phyloP scores from a whole-genome alignment of 257 asterid species.

The Catharanthus roseus region DNA sequence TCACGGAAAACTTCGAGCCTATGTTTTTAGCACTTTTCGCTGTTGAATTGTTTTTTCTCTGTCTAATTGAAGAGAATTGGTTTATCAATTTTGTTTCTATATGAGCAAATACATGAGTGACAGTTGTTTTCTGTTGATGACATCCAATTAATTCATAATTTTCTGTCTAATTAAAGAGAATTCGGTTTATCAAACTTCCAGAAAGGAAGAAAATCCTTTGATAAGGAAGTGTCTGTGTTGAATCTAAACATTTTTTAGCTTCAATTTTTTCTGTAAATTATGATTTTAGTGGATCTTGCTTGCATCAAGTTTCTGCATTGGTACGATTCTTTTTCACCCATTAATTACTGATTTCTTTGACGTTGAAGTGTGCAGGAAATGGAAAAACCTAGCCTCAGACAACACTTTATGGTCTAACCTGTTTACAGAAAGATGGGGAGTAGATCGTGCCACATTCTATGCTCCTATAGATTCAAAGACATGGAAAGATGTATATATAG shows the following conservation, averaged over 20 bases:
- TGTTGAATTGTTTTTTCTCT: not conserved
- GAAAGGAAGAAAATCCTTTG: not conserved
- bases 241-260: not conserved
- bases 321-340: not conserved
- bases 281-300: not conserved
- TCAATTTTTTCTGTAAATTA: not conserved
- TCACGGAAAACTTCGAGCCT: not conserved
- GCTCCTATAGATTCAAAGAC: slow-evolving; percentile 48
- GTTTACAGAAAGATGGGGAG: slow-evolving; percentile 70
- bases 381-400: slow-evolving; percentile 58
- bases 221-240: not conserved
- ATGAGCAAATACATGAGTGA: no score
- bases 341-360: slow-evolving; percentile 12
- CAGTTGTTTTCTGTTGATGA: no score
- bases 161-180: no score
- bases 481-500: slow-evolving; percentile 69
- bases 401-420: slow-evolving; percentile 54
- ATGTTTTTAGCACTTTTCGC: no score
- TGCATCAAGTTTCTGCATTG: not conserved
- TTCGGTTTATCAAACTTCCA: not conserved
- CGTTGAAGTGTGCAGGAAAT: slow-evolving; percentile 71
- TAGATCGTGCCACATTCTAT: slow-evolving; percentile 48
- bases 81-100: no score
- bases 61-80: no score
- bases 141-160: no score